Base-by-base conservation (phyloP, 129 eudicot genomes). In the Lactuca saligna region DNA sequence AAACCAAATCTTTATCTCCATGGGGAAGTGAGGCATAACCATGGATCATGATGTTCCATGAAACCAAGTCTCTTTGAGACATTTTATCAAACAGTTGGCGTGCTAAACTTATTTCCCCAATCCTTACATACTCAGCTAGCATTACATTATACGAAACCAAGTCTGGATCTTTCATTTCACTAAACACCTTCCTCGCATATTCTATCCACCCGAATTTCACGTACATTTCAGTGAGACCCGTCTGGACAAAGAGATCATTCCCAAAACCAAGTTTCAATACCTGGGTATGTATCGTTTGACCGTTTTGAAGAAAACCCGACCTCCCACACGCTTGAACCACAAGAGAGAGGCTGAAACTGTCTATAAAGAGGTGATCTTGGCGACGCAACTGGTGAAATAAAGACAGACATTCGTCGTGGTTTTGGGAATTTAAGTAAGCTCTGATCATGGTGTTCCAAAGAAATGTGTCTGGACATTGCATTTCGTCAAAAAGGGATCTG, bases 1-100 rank as follows among this genome's bases (percentile, higher is more conserved):
- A 55, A 63, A 71, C 44, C 44, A 53, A 8, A 69, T 56, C 61
- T 34, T 56, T 70, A 8, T 58, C 61, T 17, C 34, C 44, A 57
- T 71, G 54, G n/a, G 63, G 69, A 68, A 39, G 16, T 34, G 69
- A 75, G 51, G 81, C 55, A 61, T 81, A 81, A 11, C 85, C 78
- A 75, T 81, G 81, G 67, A 81, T 81, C 68, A 81, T 76, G 20
- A 79, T 81, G 63, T 81, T 76, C 85, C 85, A 75, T 0, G 81
- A 81, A 60, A 81, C 85, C 66, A 75, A 76, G 17, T 81, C 85
- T 76, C 78, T 73, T 44, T 33, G 35, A 20, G 76, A 12, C 80
- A 82, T 82, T 13, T 59, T 42, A 73, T 69, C 74, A 74, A 82
- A 82, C 74, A 82, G 60, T 39, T 73, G 60, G 1, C 48, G 73